These are phyloP conservation scores for Penicillium egyptiacum DNA, from an alignment of 495 filamentous ascomycete genomes.

Conservation along the genomic window DNA sequence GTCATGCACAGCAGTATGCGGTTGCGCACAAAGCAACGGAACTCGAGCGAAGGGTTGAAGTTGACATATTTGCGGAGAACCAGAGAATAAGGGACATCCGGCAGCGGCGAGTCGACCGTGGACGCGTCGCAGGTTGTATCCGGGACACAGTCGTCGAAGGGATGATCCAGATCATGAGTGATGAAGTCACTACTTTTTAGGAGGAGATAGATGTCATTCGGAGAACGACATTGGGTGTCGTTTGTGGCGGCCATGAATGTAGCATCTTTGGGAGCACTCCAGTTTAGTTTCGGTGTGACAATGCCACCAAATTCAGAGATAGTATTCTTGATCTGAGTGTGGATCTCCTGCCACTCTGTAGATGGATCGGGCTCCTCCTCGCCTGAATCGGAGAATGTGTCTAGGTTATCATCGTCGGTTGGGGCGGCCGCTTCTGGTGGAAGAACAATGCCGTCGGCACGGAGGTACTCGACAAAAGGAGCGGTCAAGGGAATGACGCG, in stretches of 20 bases:
- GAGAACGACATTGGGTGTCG: slow-evolving; percentile 78
- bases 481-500: slow-evolving; percentile 72
- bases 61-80: slow-evolving; percentile 84
- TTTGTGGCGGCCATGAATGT: slow-evolving; percentile 93
- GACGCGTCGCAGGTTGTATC: slow-evolving; percentile 23
- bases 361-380: slow-evolving; percentile 59
- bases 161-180: slow-evolving; percentile 89
- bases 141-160: slow-evolving; percentile 75
- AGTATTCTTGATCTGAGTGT: slow-evolving; percentile 68
- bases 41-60: slow-evolving; percentile 87
- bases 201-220: slow-evolving; percentile 90
- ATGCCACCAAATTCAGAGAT: slow-evolving; percentile 79
- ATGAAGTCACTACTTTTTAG: slow-evolving; percentile 92
- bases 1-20: slow-evolving; percentile 76
- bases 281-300: slow-evolving; percentile 91
- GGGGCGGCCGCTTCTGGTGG: slow-evolving; percentile 51
- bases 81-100: slow-evolving; percentile 61
- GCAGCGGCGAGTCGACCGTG: slow-evolving; percentile 14
- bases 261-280: slow-evolving; percentile 95
- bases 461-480: slow-evolving; percentile 81
- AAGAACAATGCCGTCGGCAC: slow-evolving; percentile 88
- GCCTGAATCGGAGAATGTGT: slow-evolving; percentile 41
- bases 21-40: slow-evolving; percentile 87
- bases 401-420: slow-evolving; percentile 38
- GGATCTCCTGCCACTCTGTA: slow-evolving; percentile 64